These are phyloP conservation scores for Exophiala oligosperma DNA, from an alignment of 2,329 filamentous ascomycete genomes.

Conservation along the genomic window DNA sequence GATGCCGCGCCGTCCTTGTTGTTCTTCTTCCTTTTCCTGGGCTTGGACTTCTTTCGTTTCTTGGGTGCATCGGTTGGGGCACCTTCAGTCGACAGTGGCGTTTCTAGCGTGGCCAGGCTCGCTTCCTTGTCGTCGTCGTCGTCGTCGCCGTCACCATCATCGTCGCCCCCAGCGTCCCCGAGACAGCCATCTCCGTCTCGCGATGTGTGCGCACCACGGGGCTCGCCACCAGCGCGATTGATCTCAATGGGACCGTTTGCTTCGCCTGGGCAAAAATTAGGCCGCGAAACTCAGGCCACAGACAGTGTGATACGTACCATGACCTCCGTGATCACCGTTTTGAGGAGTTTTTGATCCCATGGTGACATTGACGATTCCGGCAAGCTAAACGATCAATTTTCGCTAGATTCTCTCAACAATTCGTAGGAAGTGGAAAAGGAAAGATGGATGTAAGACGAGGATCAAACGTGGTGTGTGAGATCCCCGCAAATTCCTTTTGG, in stretches of 20 bases:
- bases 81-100: conserved; percentile 16
- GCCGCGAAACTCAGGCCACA: conserved; percentile 17
- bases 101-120: conserved; percentile 25
- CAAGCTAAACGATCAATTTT: too few relatives aligned
- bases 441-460: too few relatives aligned
- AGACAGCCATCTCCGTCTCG: conserved; percentile 47
- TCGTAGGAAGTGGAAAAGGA: too few relatives aligned
- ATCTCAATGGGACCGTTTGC: conserved; percentile 27
- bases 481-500: too few relatives aligned
- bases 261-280: conserved; percentile 25
- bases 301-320: conserved; percentile 30
- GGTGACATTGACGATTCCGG: conserved; percentile 20
- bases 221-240: conserved; percentile 39
- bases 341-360: conserved; percentile 46
- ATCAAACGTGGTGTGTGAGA: too few relatives aligned
- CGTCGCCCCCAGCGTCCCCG: conserved; percentile 35
- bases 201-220: conserved; percentile 43
- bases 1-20: conserved; percentile 29
- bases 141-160: conserved; percentile 34
- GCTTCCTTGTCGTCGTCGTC: conserved; percentile 30
- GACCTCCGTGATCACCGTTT: conserved; percentile 35
- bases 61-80: conserved; percentile 12
- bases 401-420: too few relatives aligned
- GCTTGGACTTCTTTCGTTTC: conserved; percentile 36
- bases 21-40: conserved; percentile 48